A percentile compares a stretch with the other conserved stretches of the same genome.
phyloP scores from a whole-genome alignment of 169 alveolate species.

The Eimeria praecox region DNA sequence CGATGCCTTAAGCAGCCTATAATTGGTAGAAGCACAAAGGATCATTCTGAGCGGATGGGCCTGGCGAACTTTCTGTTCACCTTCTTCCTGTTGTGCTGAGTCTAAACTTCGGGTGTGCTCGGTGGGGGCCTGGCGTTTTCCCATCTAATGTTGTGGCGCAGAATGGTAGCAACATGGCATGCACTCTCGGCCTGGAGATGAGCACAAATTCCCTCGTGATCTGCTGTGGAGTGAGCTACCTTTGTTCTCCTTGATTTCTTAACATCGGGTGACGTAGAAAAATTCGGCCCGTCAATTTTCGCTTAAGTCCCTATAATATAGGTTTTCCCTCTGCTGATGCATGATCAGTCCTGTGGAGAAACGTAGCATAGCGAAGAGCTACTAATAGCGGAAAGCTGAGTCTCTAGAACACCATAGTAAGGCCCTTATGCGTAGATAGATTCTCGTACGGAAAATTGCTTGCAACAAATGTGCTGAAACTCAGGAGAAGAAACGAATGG shows the following conservation, averaged over 20 bases:
- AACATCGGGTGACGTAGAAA: not conserved
- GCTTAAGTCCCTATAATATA: not conserved
- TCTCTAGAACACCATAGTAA: not conserved
- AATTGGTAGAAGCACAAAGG: not conserved
- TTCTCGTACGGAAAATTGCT: not conserved
- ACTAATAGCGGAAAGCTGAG: not conserved
- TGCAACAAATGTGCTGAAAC: not conserved
- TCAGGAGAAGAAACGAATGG: slow-evolving; percentile 59
- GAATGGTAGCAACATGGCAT: slow-evolving; percentile 46
- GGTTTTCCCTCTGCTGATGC: not conserved
- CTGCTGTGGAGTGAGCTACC: slow-evolving; percentile 37
- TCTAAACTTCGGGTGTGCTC: not conserved
- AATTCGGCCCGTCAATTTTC: not conserved
- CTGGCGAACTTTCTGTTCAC: not conserved
- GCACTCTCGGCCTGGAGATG: slow-evolving; percentile 58
- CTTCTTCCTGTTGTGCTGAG: not conserved
- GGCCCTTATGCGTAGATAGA: not conserved
- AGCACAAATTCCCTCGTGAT: slow-evolving; percentile 16
- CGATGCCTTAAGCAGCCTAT: not conserved
- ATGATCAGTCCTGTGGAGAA: not conserved
- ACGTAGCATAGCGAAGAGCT: not conserved
- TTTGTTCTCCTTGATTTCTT: not conserved
- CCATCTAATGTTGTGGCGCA: not conserved
- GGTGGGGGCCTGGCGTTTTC: slow-evolving; percentile 1
- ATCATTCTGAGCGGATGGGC: not conserved